phyloP scores from a whole-genome alignment of 1,284 basidiomycete species.

The Boletus sp. region DNA sequence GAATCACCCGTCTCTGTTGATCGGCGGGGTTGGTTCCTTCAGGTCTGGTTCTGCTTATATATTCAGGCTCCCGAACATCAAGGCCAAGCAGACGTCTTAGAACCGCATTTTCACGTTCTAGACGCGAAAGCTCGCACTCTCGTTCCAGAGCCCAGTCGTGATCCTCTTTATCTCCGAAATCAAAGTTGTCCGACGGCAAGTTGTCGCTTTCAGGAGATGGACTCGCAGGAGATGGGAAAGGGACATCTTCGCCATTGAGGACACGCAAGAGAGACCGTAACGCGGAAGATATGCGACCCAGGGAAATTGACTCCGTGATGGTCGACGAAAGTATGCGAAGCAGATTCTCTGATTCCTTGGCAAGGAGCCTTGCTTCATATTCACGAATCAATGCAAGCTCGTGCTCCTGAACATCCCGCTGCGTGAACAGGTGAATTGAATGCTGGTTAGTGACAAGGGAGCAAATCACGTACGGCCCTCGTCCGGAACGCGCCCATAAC shows the following conservation, averaged over 20 bases:
- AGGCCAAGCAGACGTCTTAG: conserved; percentile 66
- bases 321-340: conserved; percentile 57
- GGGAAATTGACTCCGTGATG: conserved; percentile 64
- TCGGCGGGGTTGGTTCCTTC: conserved; percentile 13
- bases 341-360: conserved; percentile 71
- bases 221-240: conserved; percentile 7
- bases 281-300: conserved; percentile 69
- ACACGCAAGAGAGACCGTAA: conserved; percentile 73
- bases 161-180: conserved; percentile 24
- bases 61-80: conserved; percentile 27
- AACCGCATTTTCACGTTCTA: conserved; percentile 84
- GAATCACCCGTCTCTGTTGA: conserved; percentile 17
- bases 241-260: conserved; percentile 66
- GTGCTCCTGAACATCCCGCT: conserved; percentile 93
- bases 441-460: conserved; percentile 4
- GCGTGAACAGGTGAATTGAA: background rate
- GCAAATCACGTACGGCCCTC: conserved; percentile 68
- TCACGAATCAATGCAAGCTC: conserved; percentile 89
- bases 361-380: conserved; percentile 82
- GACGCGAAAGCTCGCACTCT: conserved; percentile 78
- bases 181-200: conserved; percentile 14
- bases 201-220: conserved; percentile 4
- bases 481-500: conserved; percentile 94
- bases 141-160: conserved; percentile 78
- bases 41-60: conserved; percentile 1